phyloP scores from a whole-genome alignment of 768 basidiomycete species.

The Collybiopsis luxurians region DNA sequence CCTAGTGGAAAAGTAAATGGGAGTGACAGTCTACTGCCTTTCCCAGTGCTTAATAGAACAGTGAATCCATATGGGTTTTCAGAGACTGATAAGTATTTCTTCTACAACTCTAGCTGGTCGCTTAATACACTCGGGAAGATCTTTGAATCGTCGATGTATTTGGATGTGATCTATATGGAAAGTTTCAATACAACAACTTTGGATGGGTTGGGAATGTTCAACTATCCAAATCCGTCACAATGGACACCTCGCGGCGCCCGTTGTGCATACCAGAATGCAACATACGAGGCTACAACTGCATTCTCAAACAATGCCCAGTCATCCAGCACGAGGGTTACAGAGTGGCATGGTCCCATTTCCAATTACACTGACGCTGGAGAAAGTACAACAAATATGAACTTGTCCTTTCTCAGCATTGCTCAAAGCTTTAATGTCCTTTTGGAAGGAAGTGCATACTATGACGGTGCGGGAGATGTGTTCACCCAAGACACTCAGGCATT shows the following conservation, averaged over 20 bases:
- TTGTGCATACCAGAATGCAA: too few relatives aligned
- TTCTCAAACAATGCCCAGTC: neutral
- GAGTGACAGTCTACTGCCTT: neutral
- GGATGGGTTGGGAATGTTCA: neutral
- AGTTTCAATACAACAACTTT: slow-evolving; percentile 1
- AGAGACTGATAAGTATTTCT: too few relatives aligned
- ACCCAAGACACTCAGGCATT: neutral
- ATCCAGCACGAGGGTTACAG: neutral
- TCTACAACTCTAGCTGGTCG: neutral
- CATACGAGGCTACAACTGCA: neutral
- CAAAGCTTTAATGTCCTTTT: neutral
- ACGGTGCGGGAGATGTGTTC: neutral
- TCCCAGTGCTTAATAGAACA: neutral
- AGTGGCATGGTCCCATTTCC: neutral
- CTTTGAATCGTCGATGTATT: too few relatives aligned
- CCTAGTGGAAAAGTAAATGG: too few relatives aligned
- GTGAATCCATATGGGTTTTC: too few relatives aligned
- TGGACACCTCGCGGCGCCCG: neutral
- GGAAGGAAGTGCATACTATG: neutral
- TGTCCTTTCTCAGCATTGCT: neutral
- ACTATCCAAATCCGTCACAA: neutral
- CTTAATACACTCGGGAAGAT: neutral
- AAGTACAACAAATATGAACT: neutral
- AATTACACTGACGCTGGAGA: neutral
- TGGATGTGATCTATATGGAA: neutral